phyloP scores from a whole-genome alignment of 305 asterid species.

The Solanum hybrid region DNA sequence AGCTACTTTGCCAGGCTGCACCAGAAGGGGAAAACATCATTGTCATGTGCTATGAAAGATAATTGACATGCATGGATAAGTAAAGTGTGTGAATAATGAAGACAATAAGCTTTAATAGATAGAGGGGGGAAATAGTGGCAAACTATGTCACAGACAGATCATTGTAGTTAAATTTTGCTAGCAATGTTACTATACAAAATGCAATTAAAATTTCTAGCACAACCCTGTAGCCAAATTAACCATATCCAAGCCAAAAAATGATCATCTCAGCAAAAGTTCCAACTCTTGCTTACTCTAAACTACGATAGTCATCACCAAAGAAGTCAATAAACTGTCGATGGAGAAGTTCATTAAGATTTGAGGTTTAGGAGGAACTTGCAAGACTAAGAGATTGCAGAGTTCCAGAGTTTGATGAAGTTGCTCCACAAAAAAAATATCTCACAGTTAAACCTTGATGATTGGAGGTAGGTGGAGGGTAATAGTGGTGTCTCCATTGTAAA shows the following conservation, averaged over 20 bases:
- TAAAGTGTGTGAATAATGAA: background rate
- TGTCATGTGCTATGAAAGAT: constrained; percentile 5
- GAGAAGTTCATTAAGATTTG: background rate
- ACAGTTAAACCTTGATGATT: background rate
- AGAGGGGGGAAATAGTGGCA: background rate
- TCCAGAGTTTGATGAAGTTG: background rate
- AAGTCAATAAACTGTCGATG: background rate
- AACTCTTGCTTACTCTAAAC: background rate
- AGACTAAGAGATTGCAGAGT: background rate
- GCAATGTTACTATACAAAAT: background rate
- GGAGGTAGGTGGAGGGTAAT: background rate
- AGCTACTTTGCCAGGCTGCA: constrained; percentile 71
- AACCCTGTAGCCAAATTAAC: background rate
- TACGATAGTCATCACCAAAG: background rate
- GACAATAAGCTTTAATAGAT: background rate
- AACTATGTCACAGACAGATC: background rate
- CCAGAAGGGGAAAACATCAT: constrained; percentile 2
- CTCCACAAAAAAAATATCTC: background rate
- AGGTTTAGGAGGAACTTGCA: background rate
- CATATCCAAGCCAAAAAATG: background rate
- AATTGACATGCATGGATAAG: constrained; percentile 9
- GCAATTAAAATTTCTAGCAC: background rate
- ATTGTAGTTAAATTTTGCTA: background rate
- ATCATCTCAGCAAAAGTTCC: background rate
- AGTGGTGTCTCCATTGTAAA: background rate